These are phyloP conservation scores for Malassezia slooffiae DNA, from an alignment of 1,284 basidiomycete genomes.

Conservation along the genomic window DNA sequence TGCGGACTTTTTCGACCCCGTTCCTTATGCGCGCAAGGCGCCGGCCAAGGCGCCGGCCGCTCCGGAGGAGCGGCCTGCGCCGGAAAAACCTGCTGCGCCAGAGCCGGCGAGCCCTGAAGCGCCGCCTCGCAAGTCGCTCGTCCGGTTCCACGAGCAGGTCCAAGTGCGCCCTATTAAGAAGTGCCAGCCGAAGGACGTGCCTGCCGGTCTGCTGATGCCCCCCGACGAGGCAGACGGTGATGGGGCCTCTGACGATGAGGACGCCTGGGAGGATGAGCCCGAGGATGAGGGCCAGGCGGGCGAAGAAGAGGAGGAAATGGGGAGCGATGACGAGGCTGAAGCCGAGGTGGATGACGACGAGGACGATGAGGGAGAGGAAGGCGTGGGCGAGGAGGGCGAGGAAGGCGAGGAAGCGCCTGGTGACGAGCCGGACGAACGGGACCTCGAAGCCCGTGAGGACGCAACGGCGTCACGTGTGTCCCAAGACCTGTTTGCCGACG, in stretches of 20 bases:
- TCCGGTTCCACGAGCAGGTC: constrained; percentile 16
- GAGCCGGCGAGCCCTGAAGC: neutral
- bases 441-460: constrained; percentile 18
- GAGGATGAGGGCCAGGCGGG: constrained; percentile 19
- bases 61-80: neutral
- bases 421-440: constrained; percentile 24
- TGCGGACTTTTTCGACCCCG: constrained; percentile 58
- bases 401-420: constrained; percentile 47
- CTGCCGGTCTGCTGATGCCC: constrained; percentile 4
- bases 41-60: neutral
- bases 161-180: constrained; percentile 15
- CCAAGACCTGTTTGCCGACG: constrained; percentile 52
- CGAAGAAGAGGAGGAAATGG: constrained; percentile 11
- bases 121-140: constrained; percentile 3
- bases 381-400: constrained; percentile 16
- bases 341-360: constrained; percentile 15
- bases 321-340: constrained; percentile 3
- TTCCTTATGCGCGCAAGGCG: constrained; percentile 14
- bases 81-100: too few relatives aligned
- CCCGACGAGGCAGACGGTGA: neutral
- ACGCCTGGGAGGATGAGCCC: constrained; percentile 13
- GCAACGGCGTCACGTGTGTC: constrained; percentile 51
- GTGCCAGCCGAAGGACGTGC: neutral
- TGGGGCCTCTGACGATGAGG: neutral
- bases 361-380: constrained; percentile 10